A percentile compares a stretch with the other conserved stretches of the same genome.
Conservation (phyloP, 2,329 filamentous ascomycete species). For the Coniosporium tulheliwenetii region DNA sequence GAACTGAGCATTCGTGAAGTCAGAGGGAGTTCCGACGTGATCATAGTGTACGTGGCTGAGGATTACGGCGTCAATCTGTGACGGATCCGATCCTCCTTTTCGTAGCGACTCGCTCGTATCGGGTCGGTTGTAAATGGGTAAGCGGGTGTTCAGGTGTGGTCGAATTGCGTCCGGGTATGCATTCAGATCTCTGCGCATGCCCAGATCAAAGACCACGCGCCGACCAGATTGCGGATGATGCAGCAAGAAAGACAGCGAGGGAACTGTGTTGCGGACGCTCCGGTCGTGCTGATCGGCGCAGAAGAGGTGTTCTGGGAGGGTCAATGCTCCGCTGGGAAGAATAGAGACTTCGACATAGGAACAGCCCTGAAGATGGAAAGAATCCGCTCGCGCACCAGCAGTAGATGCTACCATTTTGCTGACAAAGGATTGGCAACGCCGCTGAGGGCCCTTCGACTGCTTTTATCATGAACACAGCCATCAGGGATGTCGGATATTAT, state of each 20-base stretch:
- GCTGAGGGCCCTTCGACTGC: too few relatives aligned
- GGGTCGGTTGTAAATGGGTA: constrained; percentile 26
- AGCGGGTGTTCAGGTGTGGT: constrained; percentile 28
- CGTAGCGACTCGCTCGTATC: constrained; percentile 26
- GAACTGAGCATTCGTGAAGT: constrained; percentile 34
- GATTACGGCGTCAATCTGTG: constrained; percentile 25
- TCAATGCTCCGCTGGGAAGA: too few relatives aligned
- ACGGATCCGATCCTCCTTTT: constrained; percentile 19
- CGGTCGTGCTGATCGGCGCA: too few relatives aligned
- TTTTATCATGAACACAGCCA: too few relatives aligned
- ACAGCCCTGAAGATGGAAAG: too few relatives aligned
- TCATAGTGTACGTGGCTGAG: constrained; percentile 43
- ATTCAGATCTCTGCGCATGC: constrained; percentile 28
- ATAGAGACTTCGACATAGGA: too few relatives aligned
- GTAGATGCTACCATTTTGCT: too few relatives aligned
- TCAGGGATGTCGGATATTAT: too few relatives aligned
- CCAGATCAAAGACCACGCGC: constrained; percentile 38
- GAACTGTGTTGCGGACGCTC: constrained; percentile 34
- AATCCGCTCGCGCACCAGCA: too few relatives aligned
- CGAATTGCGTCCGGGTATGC: constrained; percentile 29
- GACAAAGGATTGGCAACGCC: too few relatives aligned
- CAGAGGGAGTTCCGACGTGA: constrained; percentile 38
- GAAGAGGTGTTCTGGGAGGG: too few relatives aligned
- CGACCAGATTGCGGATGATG: constrained; percentile 21
- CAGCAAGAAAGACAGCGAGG: constrained; percentile 38